Evolutionary conservation across 805 yeast species (phyloP).

Genomic region (Saturnispora sanitii): DNA sequence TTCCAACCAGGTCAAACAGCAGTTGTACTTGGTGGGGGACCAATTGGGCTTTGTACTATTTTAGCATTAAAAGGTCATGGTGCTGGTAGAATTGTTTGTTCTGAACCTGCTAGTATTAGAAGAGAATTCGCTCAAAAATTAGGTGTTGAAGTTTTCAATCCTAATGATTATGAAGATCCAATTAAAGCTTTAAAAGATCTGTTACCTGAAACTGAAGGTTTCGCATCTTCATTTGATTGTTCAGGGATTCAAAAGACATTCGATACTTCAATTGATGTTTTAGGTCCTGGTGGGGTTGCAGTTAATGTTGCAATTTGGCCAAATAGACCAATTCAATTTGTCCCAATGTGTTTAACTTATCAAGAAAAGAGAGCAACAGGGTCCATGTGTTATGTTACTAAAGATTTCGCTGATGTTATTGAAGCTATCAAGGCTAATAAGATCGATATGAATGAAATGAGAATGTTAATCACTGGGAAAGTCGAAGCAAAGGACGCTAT

Average conservation of each 20-base stretch:
- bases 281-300: constrained; percentile 46
- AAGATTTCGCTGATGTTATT: constrained; percentile 49
- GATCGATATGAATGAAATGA: constrained; percentile 35
- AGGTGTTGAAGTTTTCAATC: constrained; percentile 43
- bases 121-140: constrained; percentile 45
- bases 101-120: constrained; percentile 54
- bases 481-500: constrained; percentile 41
- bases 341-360: constrained; percentile 47
- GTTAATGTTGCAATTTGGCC: constrained; percentile 63
- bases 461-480: constrained; percentile 43
- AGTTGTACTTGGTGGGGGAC: constrained; percentile 51
- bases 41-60: constrained; percentile 52
- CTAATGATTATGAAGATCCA: constrained; percentile 31
- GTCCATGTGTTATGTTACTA: constrained; percentile 49
- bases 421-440: constrained; percentile 38
- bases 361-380: constrained; percentile 49
- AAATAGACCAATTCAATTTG: constrained; percentile 35
- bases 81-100: constrained; percentile 42
- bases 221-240: constrained; percentile 42
- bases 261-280: constrained; percentile 39
- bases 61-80: constrained; percentile 42
- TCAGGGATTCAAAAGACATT: constrained; percentile 47
- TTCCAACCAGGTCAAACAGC: constrained; percentile 35
- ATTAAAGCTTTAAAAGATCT: constrained; percentile 29
- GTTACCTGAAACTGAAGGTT: constrained; percentile 37